Evolutionary conservation across 2,329 filamentous ascomycete species (phyloP).

Genomic region (Ciborinia camelliae): DNA sequence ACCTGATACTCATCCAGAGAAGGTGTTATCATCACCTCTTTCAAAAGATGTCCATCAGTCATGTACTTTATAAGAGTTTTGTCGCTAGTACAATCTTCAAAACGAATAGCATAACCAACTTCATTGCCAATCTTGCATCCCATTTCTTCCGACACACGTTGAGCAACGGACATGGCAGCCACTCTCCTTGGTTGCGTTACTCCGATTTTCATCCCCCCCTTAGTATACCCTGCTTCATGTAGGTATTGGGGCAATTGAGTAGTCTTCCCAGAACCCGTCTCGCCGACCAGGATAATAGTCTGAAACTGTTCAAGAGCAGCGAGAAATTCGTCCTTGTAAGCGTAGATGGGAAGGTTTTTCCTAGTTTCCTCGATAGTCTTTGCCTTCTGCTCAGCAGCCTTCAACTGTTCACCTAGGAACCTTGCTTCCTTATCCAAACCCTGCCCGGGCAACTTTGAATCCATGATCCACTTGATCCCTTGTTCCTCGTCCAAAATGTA

Average conservation of each 20-base stretch:
- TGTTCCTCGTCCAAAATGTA: slow-evolving; percentile 90
- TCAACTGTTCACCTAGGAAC: slow-evolving; percentile 74
- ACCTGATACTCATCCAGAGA: slow-evolving; percentile 78
- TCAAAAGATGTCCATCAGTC: slow-evolving; percentile 93
- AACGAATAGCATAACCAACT: slow-evolving; percentile 92
- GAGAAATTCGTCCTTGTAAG: slow-evolving; percentile 80
- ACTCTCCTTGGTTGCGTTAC: slow-evolving; percentile 95
- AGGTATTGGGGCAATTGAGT: slow-evolving; percentile 94
- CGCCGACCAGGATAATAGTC: slow-evolving; percentile 86
- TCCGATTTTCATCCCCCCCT: slow-evolving; percentile 77
- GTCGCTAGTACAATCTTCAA: slow-evolving; percentile 87
- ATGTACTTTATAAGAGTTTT: slow-evolving; percentile 94
- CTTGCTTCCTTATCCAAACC: slow-evolving; percentile 74
- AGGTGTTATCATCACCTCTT: slow-evolving; percentile 87
- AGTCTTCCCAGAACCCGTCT: slow-evolving; percentile 93
- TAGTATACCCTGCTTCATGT: slow-evolving; percentile 85
- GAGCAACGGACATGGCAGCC: slow-evolving; percentile 95
- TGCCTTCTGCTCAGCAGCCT: slow-evolving; percentile 84
- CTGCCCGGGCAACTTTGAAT: slow-evolving; percentile 68
- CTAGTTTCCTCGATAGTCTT: slow-evolving; percentile 86
- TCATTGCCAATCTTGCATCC: slow-evolving; percentile 86
- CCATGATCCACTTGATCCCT: slow-evolving; percentile 79
- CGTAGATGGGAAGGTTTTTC: slow-evolving; percentile 85
- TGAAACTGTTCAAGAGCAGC: slow-evolving; percentile 84
- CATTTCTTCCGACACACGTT: slow-evolving; percentile 92